Evolutionary conservation across 2,329 filamentous ascomycete genomes (phyloP), one percentile per base, ranked within the genome.

Genomic region (Ceratocystis colombiana): DNA sequence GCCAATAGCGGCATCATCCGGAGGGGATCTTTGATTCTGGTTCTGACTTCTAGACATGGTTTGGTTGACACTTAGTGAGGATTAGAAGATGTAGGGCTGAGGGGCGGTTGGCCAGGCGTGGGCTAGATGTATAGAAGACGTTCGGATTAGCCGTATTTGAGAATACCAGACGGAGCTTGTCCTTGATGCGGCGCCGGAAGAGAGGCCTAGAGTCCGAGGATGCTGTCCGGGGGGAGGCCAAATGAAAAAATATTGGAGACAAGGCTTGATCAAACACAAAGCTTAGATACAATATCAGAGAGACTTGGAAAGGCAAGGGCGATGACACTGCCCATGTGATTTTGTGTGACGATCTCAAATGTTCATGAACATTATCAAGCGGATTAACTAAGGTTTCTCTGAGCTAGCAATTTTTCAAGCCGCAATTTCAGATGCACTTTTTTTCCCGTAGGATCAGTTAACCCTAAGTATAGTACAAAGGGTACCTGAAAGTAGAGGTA

Each of bases 1-100:
- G 61, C 76, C 76, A 61, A 78, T 71, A 5, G 73, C 72, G 59
- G 70, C 73, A 6, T 73, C 73, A 53, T 76, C 72, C 20, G 74
- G 73, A 17, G 73, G 72, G 64, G 45, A 50, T 30, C 61, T 64
- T 28, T 64, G 55, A 30, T 67, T 64, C 50, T 65, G 66, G 46
- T 41, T 55, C 41, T 48, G 25, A 15, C 48, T 30, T 61, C 41
- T 37, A 50, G 41, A 22, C 48, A 53, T 46, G 7, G 44, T 8
- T 30, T n/a, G 7, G 44, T 3, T 30, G 57, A 44, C 25, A 17
- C 20, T 44, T 67, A 2, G 28, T 25, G 28, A 5, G 22, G 30
- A 25, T 59, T 28, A 37, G 28, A 59, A 30, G n/a, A 59, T 33
- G 17, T 5, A 15, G n/a, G 28, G 15, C n/a, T 5, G 28, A 37